These are phyloP conservation scores for Lyophyllum semitale DNA, from an alignment of 768 basidiomycete genomes.

Conservation along the genomic window DNA sequence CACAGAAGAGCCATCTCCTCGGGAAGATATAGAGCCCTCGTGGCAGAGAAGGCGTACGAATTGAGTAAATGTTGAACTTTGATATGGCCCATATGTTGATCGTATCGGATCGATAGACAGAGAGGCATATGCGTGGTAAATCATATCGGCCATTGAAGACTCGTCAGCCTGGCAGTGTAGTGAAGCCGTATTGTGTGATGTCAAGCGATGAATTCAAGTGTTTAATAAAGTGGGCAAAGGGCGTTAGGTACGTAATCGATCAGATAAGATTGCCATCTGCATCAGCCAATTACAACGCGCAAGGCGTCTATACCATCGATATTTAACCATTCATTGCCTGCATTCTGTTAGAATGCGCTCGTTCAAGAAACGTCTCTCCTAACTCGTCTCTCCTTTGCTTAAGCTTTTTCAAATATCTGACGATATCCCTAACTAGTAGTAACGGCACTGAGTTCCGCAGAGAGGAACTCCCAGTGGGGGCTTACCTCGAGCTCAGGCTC, in stretches of 20 bases:
- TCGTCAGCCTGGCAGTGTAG: too few relatives aligned
- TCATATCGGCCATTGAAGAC: too few relatives aligned
- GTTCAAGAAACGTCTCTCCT: neutral
- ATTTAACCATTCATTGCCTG: neutral
- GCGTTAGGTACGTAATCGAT: neutral
- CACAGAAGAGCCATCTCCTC: too few relatives aligned
- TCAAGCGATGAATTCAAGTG: too few relatives aligned
- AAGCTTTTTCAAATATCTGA: neutral
- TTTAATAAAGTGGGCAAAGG: too few relatives aligned
- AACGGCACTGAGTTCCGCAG: neutral
- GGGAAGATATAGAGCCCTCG: too few relatives aligned
- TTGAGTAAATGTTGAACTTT: too few relatives aligned
- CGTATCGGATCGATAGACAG: too few relatives aligned
- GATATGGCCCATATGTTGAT: too few relatives aligned
- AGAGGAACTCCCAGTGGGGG: neutral
- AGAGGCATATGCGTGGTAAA: too few relatives aligned
- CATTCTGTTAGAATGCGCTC: neutral
- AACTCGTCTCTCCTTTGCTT: neutral
- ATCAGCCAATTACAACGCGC: neutral
- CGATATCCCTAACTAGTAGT: neutral
- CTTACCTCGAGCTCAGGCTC: neutral
- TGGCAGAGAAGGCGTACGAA: too few relatives aligned
- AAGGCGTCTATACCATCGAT: neutral
- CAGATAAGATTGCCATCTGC: neutral
- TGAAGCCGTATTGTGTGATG: too few relatives aligned